Base-by-base conservation (phyloP, 1,284 basidiomycete species). In the Naganishia cerealis region DNA sequence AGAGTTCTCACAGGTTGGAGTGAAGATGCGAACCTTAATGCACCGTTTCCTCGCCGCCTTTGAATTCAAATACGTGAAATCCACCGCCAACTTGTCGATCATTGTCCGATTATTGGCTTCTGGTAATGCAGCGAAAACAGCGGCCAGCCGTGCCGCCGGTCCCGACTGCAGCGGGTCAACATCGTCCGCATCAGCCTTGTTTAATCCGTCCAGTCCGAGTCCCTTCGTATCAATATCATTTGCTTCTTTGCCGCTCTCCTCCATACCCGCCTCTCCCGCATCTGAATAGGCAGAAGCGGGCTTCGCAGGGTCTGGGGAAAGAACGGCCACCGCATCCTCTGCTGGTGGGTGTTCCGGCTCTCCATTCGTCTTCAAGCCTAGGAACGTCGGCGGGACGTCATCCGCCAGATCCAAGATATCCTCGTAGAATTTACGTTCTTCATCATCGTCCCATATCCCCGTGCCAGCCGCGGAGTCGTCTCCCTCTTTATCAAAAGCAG, bases 371-470 rank as follows among this genome's bases (percentile, higher is more conserved):
- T 67, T 63, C 9, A 56, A 43, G 5, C 46, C 46, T 18, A 99
- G 83, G 26, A 98, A 85, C 46, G 87, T 87, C 58, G 87, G 88
- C 0, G 96, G 96, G 0, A 98, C 92, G 68, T 93, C 90, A 70
- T 95, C 92, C 70, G 89, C 89, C 53, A 99, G 81, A 77, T 99
- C 95, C 65, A 92, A 86, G 40, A 97, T 83, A 71, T 98, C 93
- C 77, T 98, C 94, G 76, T 91, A 99, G 81, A 97, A 99, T 59
- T 88, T 85, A 50, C 90, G 85, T 77, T 98, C 94, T 80, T 99
- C 96, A 71, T 99, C 96, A 75, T 99, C 96, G 77, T 94, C 92
- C 96, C 96, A 99, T 75, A 97, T 95, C 3, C 92, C 88, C 7
- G 84, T 81, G 16, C 83, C 77, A 16, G 73, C 67, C 6, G 85